A percentile compares a stretch with the other conserved stretches of the same genome.
These are phyloP conservation scores for Pythium angustatum DNA, from an alignment of 352 stramenopile genomes.

Conservation along the genomic window DNA sequence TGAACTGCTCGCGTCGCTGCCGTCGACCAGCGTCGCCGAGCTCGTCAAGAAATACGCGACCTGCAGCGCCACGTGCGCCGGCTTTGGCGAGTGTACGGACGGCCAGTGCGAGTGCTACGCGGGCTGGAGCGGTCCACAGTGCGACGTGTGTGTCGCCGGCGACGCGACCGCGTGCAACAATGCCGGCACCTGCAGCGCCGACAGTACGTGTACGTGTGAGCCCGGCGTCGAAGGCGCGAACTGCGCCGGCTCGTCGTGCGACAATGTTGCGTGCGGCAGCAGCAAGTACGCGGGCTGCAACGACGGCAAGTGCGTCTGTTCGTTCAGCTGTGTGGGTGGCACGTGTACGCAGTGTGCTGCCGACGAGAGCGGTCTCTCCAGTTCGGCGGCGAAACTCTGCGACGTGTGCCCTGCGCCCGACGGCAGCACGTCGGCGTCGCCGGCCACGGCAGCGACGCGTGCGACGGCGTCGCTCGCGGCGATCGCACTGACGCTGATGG, in stretches of 20 bases:
- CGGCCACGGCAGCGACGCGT: not conserved
- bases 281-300: constrained; percentile 55
- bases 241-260: constrained; percentile 52
- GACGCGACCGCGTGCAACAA: constrained; percentile 55
- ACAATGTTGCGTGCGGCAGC: constrained; percentile 49
- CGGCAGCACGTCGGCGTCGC: constrained; percentile 5
- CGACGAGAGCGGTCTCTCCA: constrained; percentile 28
- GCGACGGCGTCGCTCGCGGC: not conserved
- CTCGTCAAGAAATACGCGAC: constrained; percentile 43
- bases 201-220: constrained; percentile 65
- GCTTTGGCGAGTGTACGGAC: constrained; percentile 50
- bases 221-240: constrained; percentile 48
- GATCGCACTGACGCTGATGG: not conserved
- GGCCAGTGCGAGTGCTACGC: constrained; percentile 56
- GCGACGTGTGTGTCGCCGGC: constrained; percentile 55
- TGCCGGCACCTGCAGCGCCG: constrained; percentile 49
- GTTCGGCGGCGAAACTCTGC: constrained; percentile 5
- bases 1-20: constrained; percentile 43
- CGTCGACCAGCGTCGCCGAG: constrained; percentile 39
- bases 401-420: constrained; percentile 21
- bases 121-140: constrained; percentile 68
- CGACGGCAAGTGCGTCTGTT: constrained; percentile 54
- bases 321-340: constrained; percentile 52
- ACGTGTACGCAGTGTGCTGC: constrained; percentile 47
- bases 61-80: constrained; percentile 43